Evolutionary conservation across 2,329 filamentous ascomycete species (phyloP), one percentile per base, ranked within the genome.

Genomic region (Alternaria infectoria): DNA sequence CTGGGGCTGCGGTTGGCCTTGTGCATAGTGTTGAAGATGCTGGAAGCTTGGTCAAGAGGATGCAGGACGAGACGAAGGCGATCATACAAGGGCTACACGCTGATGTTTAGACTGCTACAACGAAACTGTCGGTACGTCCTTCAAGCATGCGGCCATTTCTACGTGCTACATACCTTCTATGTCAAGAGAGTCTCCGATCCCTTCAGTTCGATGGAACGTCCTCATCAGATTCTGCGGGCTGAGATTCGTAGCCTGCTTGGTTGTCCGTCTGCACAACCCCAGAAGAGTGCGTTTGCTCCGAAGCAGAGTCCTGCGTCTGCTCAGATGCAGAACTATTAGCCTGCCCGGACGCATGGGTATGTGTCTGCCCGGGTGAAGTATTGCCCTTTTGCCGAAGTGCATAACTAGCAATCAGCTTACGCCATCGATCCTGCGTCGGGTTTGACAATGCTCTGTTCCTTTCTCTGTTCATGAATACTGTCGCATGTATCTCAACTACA

Each of bases 1-100:
- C 86, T 12, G 88, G 88, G 5, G 86, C 86, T 7, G 87, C 84
- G 0, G 84, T 90, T 6, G 88, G 88, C 0, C 78, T 90, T 59
- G 81, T 89, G 4, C 84, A 78, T 47, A 75, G 82, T 44, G 79
- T 86, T 2, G 80, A 82, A 64, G 72, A 79, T 36, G 87, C 86
- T 9, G 80, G 72, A 13, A 81, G 84, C 9, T 86, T 90, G 69
- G 82, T 87, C 4, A 30, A 57, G 17, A 50, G 55, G 2, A 43
- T 66, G 21, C 60, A 46, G 25, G n/a, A 15, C 23, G 54, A 60
- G 47, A 21, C 59, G 12, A 57, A 26, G 10, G 6, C 28, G 11
- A 52, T 57, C 23, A 15, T 62, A 40, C 44, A 43, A 19, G 21
- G 6, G 4, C 19, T 65, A 3, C 26, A 52, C 2, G 30, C 28